Conservation (phyloP, 2,329 filamentous ascomycete species). For the Acrodontium crateriforme region DNA sequence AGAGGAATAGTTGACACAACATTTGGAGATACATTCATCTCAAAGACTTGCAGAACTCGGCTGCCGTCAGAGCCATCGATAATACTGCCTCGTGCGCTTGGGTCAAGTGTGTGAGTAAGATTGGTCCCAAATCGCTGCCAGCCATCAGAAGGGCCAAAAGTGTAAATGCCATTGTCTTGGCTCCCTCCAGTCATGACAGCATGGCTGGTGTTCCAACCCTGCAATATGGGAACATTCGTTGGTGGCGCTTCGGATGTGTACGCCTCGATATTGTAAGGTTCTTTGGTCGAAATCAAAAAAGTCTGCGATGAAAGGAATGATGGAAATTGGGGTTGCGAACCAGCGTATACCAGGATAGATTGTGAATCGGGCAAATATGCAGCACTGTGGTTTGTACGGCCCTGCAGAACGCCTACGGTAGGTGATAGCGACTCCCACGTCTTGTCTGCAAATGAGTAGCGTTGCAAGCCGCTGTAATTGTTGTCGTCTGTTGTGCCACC, state of each 20-base stretch:
- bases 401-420: conserved; percentile 43
- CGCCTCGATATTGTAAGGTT: conserved; percentile 50
- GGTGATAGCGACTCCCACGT: conserved; percentile 45
- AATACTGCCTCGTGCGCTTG: conserved; percentile 38
- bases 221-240: conserved; percentile 53
- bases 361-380: conserved; percentile 58
- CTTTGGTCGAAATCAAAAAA: conserved; percentile 54
- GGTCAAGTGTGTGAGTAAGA: conserved; percentile 35
- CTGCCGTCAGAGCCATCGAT: conserved; percentile 62
- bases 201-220: conserved; percentile 58
- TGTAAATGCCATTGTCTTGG: conserved; percentile 52
- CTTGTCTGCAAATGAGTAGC: conserved; percentile 43
- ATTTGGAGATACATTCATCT: conserved; percentile 63
- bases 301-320: conserved; percentile 53
- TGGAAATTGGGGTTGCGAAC: conserved; percentile 47
- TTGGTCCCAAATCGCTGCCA: conserved; percentile 57
- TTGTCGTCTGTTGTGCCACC: conserved; percentile 50
- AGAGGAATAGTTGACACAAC: conserved; percentile 57
- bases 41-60: conserved; percentile 65
- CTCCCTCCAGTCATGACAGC: conserved; percentile 64
- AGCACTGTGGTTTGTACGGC: conserved; percentile 61
- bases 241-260: conserved; percentile 48
- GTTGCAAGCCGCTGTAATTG: conserved; percentile 62
- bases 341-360: conserved; percentile 68
- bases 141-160: conserved; percentile 49